A percentile compares a stretch with the other conserved stretches of the same genome.
Evolutionary conservation across 2,329 filamentous ascomycete species (phyloP).

Genomic region (Pseudohalonectria lignicola): DNA sequence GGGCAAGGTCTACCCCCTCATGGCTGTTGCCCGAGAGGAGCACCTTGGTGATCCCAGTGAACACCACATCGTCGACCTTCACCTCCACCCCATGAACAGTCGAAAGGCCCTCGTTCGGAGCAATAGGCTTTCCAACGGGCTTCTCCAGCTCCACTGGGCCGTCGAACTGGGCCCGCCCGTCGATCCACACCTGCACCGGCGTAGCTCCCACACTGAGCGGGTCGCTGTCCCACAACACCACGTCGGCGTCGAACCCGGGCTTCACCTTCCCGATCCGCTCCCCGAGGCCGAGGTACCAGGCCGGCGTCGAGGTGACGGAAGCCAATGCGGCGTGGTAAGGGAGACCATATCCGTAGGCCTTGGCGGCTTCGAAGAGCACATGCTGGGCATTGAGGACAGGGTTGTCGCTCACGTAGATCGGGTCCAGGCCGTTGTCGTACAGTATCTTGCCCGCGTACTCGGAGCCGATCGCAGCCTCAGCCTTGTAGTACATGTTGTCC

Average conservation of each 20-base stretch:
- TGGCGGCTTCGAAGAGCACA: constrained; percentile 54
- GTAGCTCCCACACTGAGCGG: constrained; percentile 48
- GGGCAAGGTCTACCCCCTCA: no score
- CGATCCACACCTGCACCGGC: constrained; percentile 53
- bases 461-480: constrained; percentile 52
- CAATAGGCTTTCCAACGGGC: constrained; percentile 25
- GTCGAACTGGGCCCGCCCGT: constrained; percentile 46
- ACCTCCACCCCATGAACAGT: constrained; percentile 28
- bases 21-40: constrained; percentile 34
- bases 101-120: constrained; percentile 26
- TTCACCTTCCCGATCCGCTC: constrained; percentile 50
- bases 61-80: constrained; percentile 30
- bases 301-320: constrained; percentile 46
- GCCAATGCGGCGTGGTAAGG: constrained; percentile 49
- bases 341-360: constrained; percentile 47
- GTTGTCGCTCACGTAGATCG: constrained; percentile 61
- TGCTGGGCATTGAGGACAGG: constrained; percentile 61
- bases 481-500: constrained; percentile 62
- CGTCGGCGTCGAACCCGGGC: constrained; percentile 49
- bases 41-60: constrained; percentile 43
- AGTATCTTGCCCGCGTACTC: constrained; percentile 57
- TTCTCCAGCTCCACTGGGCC: constrained; percentile 43
- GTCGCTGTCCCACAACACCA: constrained; percentile 53
- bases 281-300: constrained; percentile 44
- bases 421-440: constrained; percentile 52